Evolutionary conservation across 2,329 filamentous ascomycete species (phyloP), one percentile per base, ranked within the genome.

Genomic region (Exophiala bonariae): DNA sequence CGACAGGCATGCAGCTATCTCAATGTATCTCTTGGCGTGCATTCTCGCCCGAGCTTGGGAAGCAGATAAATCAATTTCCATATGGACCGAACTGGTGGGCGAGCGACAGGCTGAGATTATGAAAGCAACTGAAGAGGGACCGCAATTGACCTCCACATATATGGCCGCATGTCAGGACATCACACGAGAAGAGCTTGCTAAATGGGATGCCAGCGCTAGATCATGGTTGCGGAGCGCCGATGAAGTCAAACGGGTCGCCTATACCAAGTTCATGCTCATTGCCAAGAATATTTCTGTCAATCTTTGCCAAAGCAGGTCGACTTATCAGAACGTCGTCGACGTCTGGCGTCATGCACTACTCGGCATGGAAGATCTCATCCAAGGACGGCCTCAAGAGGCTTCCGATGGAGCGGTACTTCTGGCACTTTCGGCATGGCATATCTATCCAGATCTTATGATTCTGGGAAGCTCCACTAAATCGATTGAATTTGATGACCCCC

Each of bases 401-500:
- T 31, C 55, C 8, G 41, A 56, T 37, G 61, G 61, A 5, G 56
- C 56, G 2, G 50, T 63, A 1, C 46, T 70, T 1, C 47, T 67
- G 2, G 66, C 45, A 1, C 41, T 69, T 1, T 58, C 53, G 2
- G 44, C 66, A 1, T 69, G 64, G 66, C 66, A 70, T 52, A 18
- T 70, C 2, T 69, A 66, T 44, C 65, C 65, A 0, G 58, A 70
- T 31, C 53, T 69, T 9, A 41, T 48, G 1, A 55, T 85, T 85
- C 70, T 87, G 81, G 83, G 78, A 78, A 31, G 73, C 73, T 59
- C 60, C 16, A 60, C 61, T 26, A 41, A 37, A 14, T 20, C 47
- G 11, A 42, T 61, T 5, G 36, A 48, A 8, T 56, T 57, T n/a
- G 33, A 59, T n/a, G 60, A 60, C 46, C 19, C 26, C 19, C 28